phyloP scores from a whole-genome alignment of 1,284 basidiomycete species.

The Fomitopsis pinicola region DNA sequence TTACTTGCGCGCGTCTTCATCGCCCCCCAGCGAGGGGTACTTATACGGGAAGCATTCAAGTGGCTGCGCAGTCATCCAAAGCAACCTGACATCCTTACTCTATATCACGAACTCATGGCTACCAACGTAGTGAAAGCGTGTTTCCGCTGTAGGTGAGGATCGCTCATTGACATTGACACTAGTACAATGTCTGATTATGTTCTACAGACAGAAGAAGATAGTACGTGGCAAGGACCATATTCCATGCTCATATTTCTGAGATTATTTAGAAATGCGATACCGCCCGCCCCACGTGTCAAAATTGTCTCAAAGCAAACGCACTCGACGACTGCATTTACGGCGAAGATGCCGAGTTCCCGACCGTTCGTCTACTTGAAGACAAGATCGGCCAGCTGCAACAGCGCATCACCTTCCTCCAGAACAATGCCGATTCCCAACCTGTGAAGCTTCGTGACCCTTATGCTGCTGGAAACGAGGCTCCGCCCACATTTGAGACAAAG shows the following conservation, averaged over 20 bases:
- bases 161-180: neutral
- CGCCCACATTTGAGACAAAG: neutral
- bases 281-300: conserved; percentile 23
- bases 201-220: neutral
- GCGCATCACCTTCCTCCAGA: neutral
- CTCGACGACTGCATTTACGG: conserved; percentile 28
- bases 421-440: neutral
- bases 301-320: conserved; percentile 19
- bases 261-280: conserved; percentile 25
- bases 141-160: neutral
- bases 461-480: neutral
- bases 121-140: neutral
- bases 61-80: no score
- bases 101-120: neutral
- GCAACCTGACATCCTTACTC: no score
- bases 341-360: conserved; percentile 22
- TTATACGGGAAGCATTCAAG: no score
- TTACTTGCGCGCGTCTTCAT: no score
- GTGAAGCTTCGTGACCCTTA: neutral
- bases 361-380: conserved; percentile 24
- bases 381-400: neutral
- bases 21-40: no score
- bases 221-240: neutral
- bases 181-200: neutral
- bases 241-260: neutral